Base-by-base conservation (phyloP, 2,329 filamentous ascomycete species). In the Fusarium guadeloupense region DNA sequence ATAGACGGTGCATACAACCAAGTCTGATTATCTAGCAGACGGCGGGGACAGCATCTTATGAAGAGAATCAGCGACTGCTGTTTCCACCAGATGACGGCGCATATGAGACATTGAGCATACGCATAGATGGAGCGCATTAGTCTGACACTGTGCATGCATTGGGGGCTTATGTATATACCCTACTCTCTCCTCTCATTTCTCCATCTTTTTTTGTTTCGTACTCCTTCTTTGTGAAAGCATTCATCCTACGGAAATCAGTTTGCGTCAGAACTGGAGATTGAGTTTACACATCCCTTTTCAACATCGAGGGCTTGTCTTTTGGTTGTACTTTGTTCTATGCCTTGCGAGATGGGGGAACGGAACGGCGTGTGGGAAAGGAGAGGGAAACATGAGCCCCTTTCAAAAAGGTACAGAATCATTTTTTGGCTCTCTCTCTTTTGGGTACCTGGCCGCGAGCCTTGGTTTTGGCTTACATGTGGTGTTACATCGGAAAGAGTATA, bases 1-100 rank as follows among this genome's bases (percentile, higher is more conserved):
- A 47, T 87, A 80, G 74, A 66, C 21, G 14, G 14, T 13, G 6
- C 19, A 48, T 19, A 42, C 21, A 28, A 45, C 7, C 37, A 38
- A 41, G 34, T 51, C 34, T 35, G n/a, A 20, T 26, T 23, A 28
- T 28, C 17, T 45, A 38, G 28, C 37, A 42, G 26, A 39, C 23
- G 30, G 20, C 14, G 21, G 41, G 13, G 23, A 16, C 35, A 10
- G n/a, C 16, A 41, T 54, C 21, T 45, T 52, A 48, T 56, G 39
- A 44, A 25, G 28, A 50, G 35, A 23, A 21, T 12, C 31, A 20
- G 39, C 25, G 26, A 20, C 14, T 44, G n/a, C 10, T 35, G 33
- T 41, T 42, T 9, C 33, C 12, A 51, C 42, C 34, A 37, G 45
- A 45, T 26, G 19, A 38, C 17, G 20, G 40, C 21, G 41, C 42